Conservation (phyloP, 169 alveolate genomes). For the Eimeria acervulina region DNA sequence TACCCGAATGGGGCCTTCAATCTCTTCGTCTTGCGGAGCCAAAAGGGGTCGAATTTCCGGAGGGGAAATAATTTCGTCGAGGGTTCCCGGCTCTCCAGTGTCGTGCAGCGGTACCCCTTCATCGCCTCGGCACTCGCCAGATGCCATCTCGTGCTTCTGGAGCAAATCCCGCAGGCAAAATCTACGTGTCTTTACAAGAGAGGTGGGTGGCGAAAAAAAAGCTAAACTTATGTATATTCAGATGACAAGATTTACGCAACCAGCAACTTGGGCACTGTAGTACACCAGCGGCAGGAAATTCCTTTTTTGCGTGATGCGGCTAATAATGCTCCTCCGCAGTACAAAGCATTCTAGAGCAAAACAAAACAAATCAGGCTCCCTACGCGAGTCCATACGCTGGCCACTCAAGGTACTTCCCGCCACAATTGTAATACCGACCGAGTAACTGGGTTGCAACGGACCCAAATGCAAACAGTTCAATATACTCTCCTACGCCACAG, state of each 20-base stretch:
- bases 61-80: background rate
- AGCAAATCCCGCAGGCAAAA: background rate
- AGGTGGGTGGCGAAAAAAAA: background rate
- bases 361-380: background rate
- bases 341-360: background rate
- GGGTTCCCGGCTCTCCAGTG: background rate
- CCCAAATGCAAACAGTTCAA: background rate
- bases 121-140: background rate
- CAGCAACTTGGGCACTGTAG: background rate
- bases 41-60: background rate
- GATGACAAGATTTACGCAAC: background rate
- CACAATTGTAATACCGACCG: background rate
- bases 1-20: conserved; percentile 63
- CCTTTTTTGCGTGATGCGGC: background rate
- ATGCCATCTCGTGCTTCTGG: background rate
- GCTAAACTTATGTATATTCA: background rate
- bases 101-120: background rate
- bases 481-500: background rate
- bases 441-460: background rate
- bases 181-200: too few relatives aligned
- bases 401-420: background rate
- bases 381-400: background rate
- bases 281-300: background rate
- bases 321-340: background rate
- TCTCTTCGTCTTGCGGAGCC: background rate